Percentiles rank a stretch among this genome's conserved stretches.
These are phyloP conservation scores for Trametes maxima DNA, from an alignment of 768 basidiomycete species.

Conservation along the genomic window DNA sequence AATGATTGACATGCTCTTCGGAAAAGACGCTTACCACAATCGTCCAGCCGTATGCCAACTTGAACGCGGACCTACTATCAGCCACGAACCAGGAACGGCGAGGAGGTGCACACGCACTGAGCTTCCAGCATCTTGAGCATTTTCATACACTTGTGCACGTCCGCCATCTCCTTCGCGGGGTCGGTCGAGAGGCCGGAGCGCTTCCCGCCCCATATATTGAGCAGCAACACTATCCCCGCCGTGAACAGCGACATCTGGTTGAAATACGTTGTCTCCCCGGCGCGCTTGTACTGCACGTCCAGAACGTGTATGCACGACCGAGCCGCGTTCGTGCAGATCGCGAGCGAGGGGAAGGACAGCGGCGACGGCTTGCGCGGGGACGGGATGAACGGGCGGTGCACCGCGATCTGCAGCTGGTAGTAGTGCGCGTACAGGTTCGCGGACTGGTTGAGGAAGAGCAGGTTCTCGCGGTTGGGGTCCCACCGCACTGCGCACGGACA, in stretches of 20 bases:
- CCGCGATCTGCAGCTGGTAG: constrained; percentile 58
- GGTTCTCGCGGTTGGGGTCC: constrained; percentile 46
- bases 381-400: constrained; percentile 58
- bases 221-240: constrained; percentile 48
- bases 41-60: constrained; percentile 54
- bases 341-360: constrained; percentile 51
- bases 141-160: constrained; percentile 50
- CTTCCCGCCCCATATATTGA: constrained; percentile 52
- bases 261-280: constrained; percentile 29
- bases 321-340: constrained; percentile 58
- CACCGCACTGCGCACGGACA: constrained; percentile 37
- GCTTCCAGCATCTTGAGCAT: constrained; percentile 40
- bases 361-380: constrained; percentile 42
- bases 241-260: constrained; percentile 45
- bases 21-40: constrained; percentile 43
- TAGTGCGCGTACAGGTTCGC: constrained; percentile 57
- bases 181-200: constrained; percentile 39
- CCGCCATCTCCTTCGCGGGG: constrained; percentile 43
- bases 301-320: constrained; percentile 52
- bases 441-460: constrained; percentile 56
- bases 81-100: not conserved
- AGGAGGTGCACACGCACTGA: constrained; percentile 31
- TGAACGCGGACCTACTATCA: not conserved
- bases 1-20: not conserved
- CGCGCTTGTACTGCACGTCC: constrained; percentile 39